phyloP scores from a whole-genome alignment of 495 filamentous ascomycete species.

The Penicillium antarcticum region DNA sequence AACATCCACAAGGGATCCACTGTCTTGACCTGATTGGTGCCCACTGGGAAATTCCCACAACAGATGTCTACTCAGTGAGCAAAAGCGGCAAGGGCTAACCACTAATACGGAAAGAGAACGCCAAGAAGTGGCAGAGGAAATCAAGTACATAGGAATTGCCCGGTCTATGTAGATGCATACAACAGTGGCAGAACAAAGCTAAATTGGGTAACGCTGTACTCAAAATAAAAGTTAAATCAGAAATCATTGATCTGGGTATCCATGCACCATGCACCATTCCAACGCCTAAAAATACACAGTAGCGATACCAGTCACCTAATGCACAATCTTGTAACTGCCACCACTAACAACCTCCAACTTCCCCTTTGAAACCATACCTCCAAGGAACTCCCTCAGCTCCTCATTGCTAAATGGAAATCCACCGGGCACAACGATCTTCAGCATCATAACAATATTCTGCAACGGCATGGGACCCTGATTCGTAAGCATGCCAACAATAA shows the following conservation, averaged over 20 bases:
- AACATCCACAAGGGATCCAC: too few relatives aligned
- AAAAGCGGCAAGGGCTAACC: too few relatives aligned
- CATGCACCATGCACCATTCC: neutral
- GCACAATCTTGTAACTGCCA: slow-evolving; percentile 63
- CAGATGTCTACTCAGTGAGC: too few relatives aligned
- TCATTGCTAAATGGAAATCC: slow-evolving; percentile 81
- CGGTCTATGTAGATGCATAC: too few relatives aligned
- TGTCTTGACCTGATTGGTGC: too few relatives aligned
- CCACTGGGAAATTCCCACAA: too few relatives aligned
- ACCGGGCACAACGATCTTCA: slow-evolving; percentile 82
- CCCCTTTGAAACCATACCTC: slow-evolving; percentile 65
- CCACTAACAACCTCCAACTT: slow-evolving; percentile 67
- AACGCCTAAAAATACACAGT: neutral
- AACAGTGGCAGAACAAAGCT: too few relatives aligned
- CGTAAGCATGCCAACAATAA: slow-evolving; percentile 91
- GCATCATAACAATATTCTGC: slow-evolving; percentile 84
- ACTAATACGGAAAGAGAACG: too few relatives aligned
- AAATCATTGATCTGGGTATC: neutral
- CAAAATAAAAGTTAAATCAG: neutral
- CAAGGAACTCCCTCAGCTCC: slow-evolving; percentile 72
- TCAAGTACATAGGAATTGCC: slow-evolving; percentile 1
- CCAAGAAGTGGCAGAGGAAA: slow-evolving; percentile 12
- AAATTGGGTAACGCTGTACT: too few relatives aligned
- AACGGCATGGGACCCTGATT: slow-evolving; percentile 81
- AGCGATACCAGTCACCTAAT: slow-evolving; percentile 13